phyloP scores from a whole-genome alignment of 495 filamentous ascomycete genomes.

The Lophiostoma macrostomum region DNA sequence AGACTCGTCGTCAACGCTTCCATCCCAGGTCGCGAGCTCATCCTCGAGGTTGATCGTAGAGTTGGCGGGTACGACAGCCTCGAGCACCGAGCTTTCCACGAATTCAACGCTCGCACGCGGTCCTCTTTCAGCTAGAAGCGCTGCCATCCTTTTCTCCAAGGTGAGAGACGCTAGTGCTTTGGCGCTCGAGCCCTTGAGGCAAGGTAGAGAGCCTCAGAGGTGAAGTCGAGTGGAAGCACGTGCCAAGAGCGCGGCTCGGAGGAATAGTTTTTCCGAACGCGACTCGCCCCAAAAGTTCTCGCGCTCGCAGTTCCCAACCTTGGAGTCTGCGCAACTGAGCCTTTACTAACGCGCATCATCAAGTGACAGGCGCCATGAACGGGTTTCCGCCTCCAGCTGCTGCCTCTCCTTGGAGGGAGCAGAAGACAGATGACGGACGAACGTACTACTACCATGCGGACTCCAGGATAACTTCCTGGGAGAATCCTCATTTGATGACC shows the following conservation, averaged over 20 bases:
- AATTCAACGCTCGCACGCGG: slow-evolving; percentile 50
- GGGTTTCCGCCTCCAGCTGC: slow-evolving; percentile 35
- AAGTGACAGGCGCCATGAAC: slow-evolving; percentile 56
- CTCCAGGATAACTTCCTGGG: too few relatives aligned
- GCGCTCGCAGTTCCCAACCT: too few relatives aligned
- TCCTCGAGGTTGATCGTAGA: slow-evolving; percentile 64
- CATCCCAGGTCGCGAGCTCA: slow-evolving; percentile 50
- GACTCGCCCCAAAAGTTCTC: too few relatives aligned
- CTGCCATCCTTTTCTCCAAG: slow-evolving; percentile 16
- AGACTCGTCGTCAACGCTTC: slow-evolving; percentile 48
- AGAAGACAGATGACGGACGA: slow-evolving; percentile 80
- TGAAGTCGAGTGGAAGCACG: too few relatives aligned
- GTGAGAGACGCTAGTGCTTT: not conserved
- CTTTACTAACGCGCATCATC: too few relatives aligned
- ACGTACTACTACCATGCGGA: too few relatives aligned
- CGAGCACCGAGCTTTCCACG: slow-evolving; percentile 67
- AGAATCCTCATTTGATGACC: too few relatives aligned
- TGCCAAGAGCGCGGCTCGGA: too few relatives aligned
- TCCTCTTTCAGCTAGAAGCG: slow-evolving; percentile 1
- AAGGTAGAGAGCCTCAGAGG: too few relatives aligned
- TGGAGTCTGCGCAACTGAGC: too few relatives aligned
- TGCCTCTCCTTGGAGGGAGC: slow-evolving; percentile 89
- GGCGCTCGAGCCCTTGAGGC: too few relatives aligned
- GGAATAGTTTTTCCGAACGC: too few relatives aligned
- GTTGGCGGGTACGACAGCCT: slow-evolving; percentile 72